A percentile compares a stretch with the other conserved stretches of the same genome.
phyloP scores from a whole-genome alignment of 495 filamentous ascomycete genomes.

The Glonium stellatum region DNA sequence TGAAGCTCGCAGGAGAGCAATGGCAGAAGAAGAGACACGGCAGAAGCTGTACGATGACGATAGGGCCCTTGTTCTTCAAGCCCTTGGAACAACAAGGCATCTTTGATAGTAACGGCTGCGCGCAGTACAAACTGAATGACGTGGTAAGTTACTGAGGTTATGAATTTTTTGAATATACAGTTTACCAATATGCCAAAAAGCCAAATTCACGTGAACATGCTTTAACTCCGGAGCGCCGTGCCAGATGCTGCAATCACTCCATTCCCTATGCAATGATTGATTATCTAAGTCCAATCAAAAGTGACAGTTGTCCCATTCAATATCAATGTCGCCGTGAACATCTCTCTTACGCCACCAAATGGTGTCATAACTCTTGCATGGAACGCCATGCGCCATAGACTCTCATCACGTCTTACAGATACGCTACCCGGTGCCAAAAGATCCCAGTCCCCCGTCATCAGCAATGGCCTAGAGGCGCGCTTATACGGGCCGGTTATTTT shows the following conservation, averaged over 20 bases:
- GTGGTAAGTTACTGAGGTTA: no score
- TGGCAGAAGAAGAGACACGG: neutral
- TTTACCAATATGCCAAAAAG: neutral
- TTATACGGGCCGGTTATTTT: slow-evolving; percentile 20
- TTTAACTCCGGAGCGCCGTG: neutral
- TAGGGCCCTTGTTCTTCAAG: neutral
- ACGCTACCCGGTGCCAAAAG: slow-evolving; percentile 21
- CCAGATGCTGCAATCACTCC: neutral
- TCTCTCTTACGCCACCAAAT: slow-evolving; percentile 12
- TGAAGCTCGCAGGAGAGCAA: neutral
- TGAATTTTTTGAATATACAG: no score
- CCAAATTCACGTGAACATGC: neutral
- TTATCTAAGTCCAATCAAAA: neutral
- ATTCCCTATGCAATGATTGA: neutral
- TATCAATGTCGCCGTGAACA: slow-evolving; percentile 12
- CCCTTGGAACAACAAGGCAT: neutral
- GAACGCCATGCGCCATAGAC: slow-evolving; percentile 14
- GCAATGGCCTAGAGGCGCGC: slow-evolving; percentile 1
- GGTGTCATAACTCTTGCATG: slow-evolving; percentile 14
- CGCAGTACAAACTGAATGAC: neutral
- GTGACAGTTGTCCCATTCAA: slow-evolving; percentile 12
- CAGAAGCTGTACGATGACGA: neutral
- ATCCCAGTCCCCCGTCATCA: slow-evolving; percentile 17
- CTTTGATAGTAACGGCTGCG: neutral
- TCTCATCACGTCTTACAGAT: slow-evolving; percentile 2